These are phyloP conservation scores for Phytophthora tubulina DNA, from an alignment of 352 stramenopile species.

Conservation along the genomic window DNA sequence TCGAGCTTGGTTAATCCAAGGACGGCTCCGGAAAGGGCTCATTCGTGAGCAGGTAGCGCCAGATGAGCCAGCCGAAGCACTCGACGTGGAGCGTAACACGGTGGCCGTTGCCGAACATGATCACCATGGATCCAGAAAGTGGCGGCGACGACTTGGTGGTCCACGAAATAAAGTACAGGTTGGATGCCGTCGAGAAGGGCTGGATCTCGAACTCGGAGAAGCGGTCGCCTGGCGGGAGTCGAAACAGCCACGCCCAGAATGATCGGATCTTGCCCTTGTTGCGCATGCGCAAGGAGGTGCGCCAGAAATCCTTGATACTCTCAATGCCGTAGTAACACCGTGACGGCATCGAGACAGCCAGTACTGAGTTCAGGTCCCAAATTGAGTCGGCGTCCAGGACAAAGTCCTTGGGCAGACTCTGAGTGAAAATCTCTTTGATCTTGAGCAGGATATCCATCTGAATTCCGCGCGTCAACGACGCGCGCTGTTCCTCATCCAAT, in stretches of 20 bases:
- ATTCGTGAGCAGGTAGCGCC: constrained; percentile 87
- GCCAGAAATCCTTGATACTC: constrained; percentile 90
- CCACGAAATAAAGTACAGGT: constrained; percentile 88
- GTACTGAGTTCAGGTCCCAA: constrained; percentile 87
- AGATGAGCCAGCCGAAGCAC: constrained; percentile 89
- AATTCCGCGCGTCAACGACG: constrained; percentile 79
- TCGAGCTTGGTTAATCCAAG: constrained; percentile 48
- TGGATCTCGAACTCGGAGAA: constrained; percentile 83
- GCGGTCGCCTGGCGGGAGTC: constrained; percentile 74
- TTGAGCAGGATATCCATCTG: constrained; percentile 91
- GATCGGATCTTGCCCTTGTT: constrained; percentile 91
- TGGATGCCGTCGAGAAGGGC: constrained; percentile 76
- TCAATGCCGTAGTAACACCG: constrained; percentile 89
- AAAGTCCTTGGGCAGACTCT: constrained; percentile 88
- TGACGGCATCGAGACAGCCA: constrained; percentile 87
- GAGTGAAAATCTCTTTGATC: constrained; percentile 91
- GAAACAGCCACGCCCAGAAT: constrained; percentile 89
- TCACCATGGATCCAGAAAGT: constrained; percentile 80
- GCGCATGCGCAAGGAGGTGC: constrained; percentile 84
- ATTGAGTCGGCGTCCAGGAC: constrained; percentile 87
- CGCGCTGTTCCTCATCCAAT: constrained; percentile 61
- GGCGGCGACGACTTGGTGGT: constrained; percentile 83
- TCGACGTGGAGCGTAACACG: constrained; percentile 87
- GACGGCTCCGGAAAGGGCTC: constrained; percentile 77
- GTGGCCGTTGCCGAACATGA: constrained; percentile 87